Percentiles rank a stretch among this genome's conserved stretches.
These are phyloP conservation scores for Malania oleifera DNA, from an alignment of 164 flowering plant species.

Conservation along the genomic window DNA sequence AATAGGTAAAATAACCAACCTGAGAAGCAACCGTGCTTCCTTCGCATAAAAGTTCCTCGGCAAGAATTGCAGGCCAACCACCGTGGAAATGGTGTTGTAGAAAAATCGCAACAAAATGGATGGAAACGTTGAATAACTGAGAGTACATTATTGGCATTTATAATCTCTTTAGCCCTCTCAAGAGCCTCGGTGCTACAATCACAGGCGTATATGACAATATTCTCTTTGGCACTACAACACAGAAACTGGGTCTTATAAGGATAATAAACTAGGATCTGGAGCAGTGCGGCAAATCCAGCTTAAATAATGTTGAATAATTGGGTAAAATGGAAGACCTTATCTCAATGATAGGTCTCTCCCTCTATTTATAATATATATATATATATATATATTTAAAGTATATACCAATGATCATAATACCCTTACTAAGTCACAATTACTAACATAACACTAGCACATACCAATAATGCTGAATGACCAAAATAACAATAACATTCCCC, in stretches of 20 bases:
- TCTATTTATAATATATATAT: too few relatives aligned
- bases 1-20: slow-evolving; percentile 27
- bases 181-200: slow-evolving; percentile 82
- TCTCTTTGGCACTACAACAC: slow-evolving; percentile 42
- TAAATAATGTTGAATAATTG: too few relatives aligned
- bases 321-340: too few relatives aligned
- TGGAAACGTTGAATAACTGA: slow-evolving; percentile 44
- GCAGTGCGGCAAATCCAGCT: neutral
- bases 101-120: slow-evolving; percentile 69
- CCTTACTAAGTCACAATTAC: too few relatives aligned
- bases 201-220: slow-evolving; percentile 63
- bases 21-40: slow-evolving; percentile 19
- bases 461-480: too few relatives aligned
- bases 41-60: slow-evolving; percentile 17
- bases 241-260: slow-evolving; percentile 4
- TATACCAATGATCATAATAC: too few relatives aligned
- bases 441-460: too few relatives aligned
- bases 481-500: too few relatives aligned
- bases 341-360: too few relatives aligned
- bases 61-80: slow-evolving; percentile 66
- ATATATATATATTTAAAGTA: too few relatives aligned
- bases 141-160: slow-evolving; percentile 23
- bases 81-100: slow-evolving; percentile 50
- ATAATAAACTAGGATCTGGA: neutral
- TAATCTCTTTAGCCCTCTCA: slow-evolving; percentile 50